Evolutionary conservation across 345 rosid genomes (phyloP), one percentile per base, ranked within the genome.

Genomic region (Cochlearia excelsa): DNA sequence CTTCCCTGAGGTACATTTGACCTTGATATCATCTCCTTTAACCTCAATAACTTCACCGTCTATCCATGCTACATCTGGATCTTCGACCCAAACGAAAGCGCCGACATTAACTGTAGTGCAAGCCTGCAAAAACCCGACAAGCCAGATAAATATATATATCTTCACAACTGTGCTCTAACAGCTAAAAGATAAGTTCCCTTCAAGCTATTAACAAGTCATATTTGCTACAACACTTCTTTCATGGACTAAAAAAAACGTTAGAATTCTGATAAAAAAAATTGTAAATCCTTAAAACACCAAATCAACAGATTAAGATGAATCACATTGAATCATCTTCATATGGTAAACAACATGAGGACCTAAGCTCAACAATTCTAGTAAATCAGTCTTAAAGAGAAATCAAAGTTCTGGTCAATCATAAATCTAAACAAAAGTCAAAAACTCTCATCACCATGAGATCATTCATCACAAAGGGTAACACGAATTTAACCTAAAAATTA

Each of bases 31-130:
- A 39, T 76, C 76, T 35, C 90, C 87, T 46, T 77, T 81, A 57
- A 85, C 76, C 68, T 74, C 92, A 56, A 74, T 48, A 34, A 94
- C 95, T 75, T 85, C 84, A 63, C 97, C 99, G 68, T 87, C 99
- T 37, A 93, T 57, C 97, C 99, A 93, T 49, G 95, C 87, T 45
- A 28, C 74, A 23, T 89, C 90, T 51, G 87, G 81, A 77, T 93
- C 95, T 74, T 87, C 97, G 64, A 93, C 66, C 97, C 99, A 93
- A 53, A 90, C 95, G 49, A 66, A 79, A 75, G 97, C 77, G 63
- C 97, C 96, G 63, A 84, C 83, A 11, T 53, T 78, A 50, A 78
- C 75, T 67, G 81, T 78, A 37, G 74, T 69, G 41, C 75, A 58
- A 58, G 85, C 70, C 74, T 70, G 60, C 61, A 63, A 28, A 49